These are phyloP conservation scores for Aulographum hederae DNA, from an alignment of 2,329 filamentous ascomycete genomes.

Conservation along the genomic window DNA sequence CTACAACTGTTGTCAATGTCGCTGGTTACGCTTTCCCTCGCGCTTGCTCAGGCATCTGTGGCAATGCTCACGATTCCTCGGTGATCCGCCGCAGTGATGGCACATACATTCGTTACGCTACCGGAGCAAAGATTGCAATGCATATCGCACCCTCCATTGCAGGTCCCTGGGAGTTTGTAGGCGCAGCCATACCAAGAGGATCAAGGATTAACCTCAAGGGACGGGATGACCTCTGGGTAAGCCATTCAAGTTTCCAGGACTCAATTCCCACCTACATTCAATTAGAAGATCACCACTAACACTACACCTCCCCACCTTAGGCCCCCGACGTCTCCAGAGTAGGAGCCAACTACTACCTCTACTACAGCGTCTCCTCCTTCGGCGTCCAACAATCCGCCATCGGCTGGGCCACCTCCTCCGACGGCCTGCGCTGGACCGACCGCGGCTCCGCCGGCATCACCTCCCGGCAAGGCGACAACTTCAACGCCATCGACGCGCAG, in stretches of 20 bases:
- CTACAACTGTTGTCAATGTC: too few species aligned
- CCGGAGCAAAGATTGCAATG: background rate
- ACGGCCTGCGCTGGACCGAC: too few species aligned
- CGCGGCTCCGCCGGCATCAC: conserved; percentile 34
- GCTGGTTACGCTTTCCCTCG: too few species aligned
- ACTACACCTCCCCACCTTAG: too few species aligned
- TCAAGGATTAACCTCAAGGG: conserved; percentile 1
- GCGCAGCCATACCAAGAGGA: background rate
- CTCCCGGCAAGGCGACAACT: conserved; percentile 18
- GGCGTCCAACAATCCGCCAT: conserved; percentile 44
- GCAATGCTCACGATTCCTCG: conserved; percentile 1
- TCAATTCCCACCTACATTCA: too few species aligned
- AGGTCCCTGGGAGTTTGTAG: conserved; percentile 1
- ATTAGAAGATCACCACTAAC: too few species aligned
- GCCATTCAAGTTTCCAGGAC: too few species aligned
- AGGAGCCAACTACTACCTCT: conserved; percentile 41
- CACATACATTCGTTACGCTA: conserved; percentile 1
- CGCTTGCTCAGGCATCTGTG: background rate
- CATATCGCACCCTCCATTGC: background rate
- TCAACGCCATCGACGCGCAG: conserved; percentile 35
- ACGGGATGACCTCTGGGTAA: background rate
- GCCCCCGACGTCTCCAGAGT: conserved; percentile 44
- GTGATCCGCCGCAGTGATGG: conserved; percentile 1
- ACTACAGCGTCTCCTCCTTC: conserved; percentile 46
- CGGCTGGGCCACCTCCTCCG: conserved; percentile 37